phyloP scores from a whole-genome alignment of 371 early-diverging fungal species.

The Actinomortierella ambigua region DNA sequence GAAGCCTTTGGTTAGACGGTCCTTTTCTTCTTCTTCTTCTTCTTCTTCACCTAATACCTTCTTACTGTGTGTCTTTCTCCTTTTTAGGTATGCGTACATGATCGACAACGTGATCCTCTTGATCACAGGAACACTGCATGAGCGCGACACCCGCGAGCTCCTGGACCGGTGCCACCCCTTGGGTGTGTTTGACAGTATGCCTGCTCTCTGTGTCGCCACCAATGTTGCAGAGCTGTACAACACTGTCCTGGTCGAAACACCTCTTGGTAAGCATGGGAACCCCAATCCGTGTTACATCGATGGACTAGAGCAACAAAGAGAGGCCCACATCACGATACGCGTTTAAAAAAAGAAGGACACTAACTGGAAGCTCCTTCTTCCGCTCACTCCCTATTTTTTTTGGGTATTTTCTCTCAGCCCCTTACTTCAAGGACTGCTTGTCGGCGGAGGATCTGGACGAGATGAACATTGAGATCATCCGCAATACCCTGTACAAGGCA shows the following conservation, averaged over 20 bases:
- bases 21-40: slow-evolving; percentile 9
- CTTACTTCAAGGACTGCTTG: slow-evolving; percentile 96
- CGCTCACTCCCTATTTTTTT: background rate
- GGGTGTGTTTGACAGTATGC: slow-evolving; percentile 96
- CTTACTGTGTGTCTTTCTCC: background rate
- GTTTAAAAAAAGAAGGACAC: no score
- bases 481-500: slow-evolving; percentile 97
- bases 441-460: slow-evolving; percentile 97
- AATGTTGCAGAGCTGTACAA: slow-evolving; percentile 95
- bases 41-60: slow-evolving; percentile 1
- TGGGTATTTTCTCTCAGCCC: slow-evolving; percentile 61
- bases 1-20: no score
- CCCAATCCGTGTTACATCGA: background rate
- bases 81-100: slow-evolving; percentile 94
- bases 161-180: slow-evolving; percentile 96
- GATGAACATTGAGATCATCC: slow-evolving; percentile 98
- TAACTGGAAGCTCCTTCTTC: no score
- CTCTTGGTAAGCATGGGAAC: slow-evolving; percentile 73
- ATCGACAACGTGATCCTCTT: slow-evolving; percentile 98
- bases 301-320: background rate
- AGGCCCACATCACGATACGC: no score
- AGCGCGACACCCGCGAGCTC: slow-evolving; percentile 96
- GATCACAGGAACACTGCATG: slow-evolving; percentile 97
- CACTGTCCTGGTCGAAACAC: slow-evolving; percentile 97
- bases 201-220: slow-evolving; percentile 96